phyloP scores from a whole-genome alignment of 345 rosid genomes.

The Brassica rapa region DNA sequence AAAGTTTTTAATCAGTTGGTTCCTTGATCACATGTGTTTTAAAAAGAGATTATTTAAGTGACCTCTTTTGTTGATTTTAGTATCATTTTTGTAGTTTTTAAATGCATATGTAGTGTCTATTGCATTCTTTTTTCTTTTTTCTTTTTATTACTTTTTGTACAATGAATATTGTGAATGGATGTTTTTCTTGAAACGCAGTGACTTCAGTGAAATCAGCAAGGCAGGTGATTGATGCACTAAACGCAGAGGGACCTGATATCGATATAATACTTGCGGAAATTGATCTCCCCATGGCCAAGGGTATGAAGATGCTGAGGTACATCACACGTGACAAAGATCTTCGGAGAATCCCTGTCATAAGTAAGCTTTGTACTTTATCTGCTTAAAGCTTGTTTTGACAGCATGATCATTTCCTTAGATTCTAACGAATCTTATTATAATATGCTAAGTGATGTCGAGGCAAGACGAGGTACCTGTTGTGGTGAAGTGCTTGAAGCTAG shows the following conservation, averaged over 20 bases:
- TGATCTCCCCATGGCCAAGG: conserved; percentile 93
- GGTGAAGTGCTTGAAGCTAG: conserved; percentile 80
- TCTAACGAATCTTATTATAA: neutral
- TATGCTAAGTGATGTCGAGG: conserved; percentile 78
- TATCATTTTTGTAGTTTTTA: neutral
- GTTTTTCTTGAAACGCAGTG: conserved; percentile 52
- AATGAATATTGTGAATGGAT: neutral
- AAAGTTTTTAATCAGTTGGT: neutral
- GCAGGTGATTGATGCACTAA: conserved; percentile 92
- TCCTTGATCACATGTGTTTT: neutral
- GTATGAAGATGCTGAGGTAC: conserved; percentile 95
- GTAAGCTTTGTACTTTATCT: conserved; percentile 52
- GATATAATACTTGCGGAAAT: conserved; percentile 95
- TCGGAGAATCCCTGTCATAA: conserved; percentile 88
- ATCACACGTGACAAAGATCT: conserved; percentile 80
- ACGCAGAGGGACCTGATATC: conserved; percentile 93
- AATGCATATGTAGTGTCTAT: neutral
- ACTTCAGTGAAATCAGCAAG: conserved; percentile 88
- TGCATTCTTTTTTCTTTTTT: neutral
- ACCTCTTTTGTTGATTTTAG: neutral
- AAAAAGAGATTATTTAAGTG: neutral
- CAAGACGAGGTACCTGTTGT: conserved; percentile 79
- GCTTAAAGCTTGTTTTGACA: neutral
- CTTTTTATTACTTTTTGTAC: neutral
- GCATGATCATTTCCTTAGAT: neutral